Evolutionary conservation across 345 rosid species (phyloP).

Genomic region (Moricandia arvensis): DNA sequence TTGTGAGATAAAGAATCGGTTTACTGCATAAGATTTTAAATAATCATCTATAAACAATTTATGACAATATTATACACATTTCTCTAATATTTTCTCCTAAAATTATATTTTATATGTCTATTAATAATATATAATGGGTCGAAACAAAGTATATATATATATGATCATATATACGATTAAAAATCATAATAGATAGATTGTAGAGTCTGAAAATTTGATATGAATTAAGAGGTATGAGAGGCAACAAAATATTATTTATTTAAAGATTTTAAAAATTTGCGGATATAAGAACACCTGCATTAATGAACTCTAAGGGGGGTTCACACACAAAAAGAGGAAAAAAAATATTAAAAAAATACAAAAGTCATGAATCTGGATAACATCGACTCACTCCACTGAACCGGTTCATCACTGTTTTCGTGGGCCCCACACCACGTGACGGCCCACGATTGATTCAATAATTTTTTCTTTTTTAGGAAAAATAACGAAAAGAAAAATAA

Average conservation of each 20-base stretch:
- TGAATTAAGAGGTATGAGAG: slow-evolving; percentile 4
- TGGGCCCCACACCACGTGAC: too few species aligned
- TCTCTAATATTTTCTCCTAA: background rate
- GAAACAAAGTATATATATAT: background rate
- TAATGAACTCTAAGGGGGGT: too few species aligned
- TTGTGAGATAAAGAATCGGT: background rate
- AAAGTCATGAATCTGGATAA: too few species aligned
- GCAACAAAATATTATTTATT: background rate
- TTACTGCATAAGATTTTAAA: background rate
- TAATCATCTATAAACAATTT: background rate
- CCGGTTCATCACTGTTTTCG: too few species aligned
- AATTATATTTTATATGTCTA: background rate
- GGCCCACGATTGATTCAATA: too few species aligned
- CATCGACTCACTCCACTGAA: too few species aligned
- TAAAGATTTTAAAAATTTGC: background rate
- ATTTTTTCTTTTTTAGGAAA: too few species aligned
- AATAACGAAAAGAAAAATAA: too few species aligned
- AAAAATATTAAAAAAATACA: too few species aligned
- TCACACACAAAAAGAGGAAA: too few species aligned
- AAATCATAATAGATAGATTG: background rate
- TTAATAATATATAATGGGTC: background rate
- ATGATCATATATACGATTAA: background rate
- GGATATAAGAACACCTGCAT: too few species aligned
- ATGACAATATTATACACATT: background rate
- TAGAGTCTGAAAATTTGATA: slow-evolving; percentile 13